Evolutionary conservation across 1,284 basidiomycete genomes (phyloP).

Genomic region (Fomitopsis pinicola): DNA sequence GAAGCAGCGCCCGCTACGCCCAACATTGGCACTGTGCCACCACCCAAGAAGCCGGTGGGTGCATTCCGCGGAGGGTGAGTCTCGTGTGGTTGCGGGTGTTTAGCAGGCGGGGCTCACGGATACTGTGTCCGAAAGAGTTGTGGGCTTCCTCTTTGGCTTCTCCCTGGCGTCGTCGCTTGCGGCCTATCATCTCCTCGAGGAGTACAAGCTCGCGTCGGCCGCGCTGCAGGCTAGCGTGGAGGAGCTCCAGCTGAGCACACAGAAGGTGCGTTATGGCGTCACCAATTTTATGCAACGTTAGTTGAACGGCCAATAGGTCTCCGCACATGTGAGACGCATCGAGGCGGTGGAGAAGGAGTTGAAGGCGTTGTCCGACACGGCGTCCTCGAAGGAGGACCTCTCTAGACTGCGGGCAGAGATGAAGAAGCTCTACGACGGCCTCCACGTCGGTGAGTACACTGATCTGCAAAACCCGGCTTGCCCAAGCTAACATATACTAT

Average conservation of each 20-base stretch:
- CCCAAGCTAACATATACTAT: neutral
- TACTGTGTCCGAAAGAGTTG: slow-evolving; percentile 47
- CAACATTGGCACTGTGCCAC: slow-evolving; percentile 46
- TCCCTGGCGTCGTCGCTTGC: slow-evolving; percentile 81
- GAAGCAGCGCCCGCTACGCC: slow-evolving; percentile 44
- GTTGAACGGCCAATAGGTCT: slow-evolving; percentile 49
- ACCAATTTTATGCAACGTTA: neutral
- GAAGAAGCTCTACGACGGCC: slow-evolving; percentile 82
- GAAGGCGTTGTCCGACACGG: slow-evolving; percentile 64
- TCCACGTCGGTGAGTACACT: slow-evolving; percentile 63
- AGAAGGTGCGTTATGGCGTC: slow-evolving; percentile 49
- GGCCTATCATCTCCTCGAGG: slow-evolving; percentile 84
- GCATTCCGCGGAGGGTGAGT: slow-evolving; percentile 82
- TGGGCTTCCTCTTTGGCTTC: slow-evolving; percentile 89
- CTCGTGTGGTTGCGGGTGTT: neutral
- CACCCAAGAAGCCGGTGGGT: slow-evolving; percentile 76
- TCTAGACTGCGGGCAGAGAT: slow-evolving; percentile 71
- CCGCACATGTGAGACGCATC: slow-evolving; percentile 80
- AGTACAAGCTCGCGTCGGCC: slow-evolving; percentile 84
- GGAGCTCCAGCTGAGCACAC: slow-evolving; percentile 80
- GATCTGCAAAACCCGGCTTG: neutral
- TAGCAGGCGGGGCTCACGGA: neutral
- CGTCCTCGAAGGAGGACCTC: slow-evolving; percentile 77
- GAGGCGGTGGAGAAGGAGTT: slow-evolving; percentile 87
- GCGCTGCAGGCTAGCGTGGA: slow-evolving; percentile 83